These are phyloP conservation scores for Ceratocystis albifundus DNA, from an alignment of 2,329 filamentous ascomycete genomes.

Conservation along the genomic window DNA sequence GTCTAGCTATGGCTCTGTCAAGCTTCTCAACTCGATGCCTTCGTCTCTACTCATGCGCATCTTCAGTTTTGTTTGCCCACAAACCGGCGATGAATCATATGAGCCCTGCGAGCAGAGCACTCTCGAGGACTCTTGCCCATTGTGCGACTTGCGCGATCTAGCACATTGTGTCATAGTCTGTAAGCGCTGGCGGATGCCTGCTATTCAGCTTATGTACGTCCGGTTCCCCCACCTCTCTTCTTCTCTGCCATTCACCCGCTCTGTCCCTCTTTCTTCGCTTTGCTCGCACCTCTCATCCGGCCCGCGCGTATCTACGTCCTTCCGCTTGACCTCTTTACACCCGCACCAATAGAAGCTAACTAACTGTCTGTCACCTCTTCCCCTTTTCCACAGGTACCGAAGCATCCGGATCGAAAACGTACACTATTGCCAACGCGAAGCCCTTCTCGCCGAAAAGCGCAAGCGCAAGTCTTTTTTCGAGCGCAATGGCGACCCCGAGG, in stretches of 20 bases:
- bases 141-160: conserved; percentile 84
- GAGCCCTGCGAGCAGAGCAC: conserved; percentile 72
- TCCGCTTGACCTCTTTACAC: too few relatives aligned
- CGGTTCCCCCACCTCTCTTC: not conserved
- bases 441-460: conserved; percentile 64
- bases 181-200: conserved; percentile 54
- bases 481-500: conserved; percentile 67
- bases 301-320: too few relatives aligned
- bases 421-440: conserved; percentile 85
- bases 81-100: conserved; percentile 64
- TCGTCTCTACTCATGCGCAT: conserved; percentile 61
- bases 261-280: conserved; percentile 2
- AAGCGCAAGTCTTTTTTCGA: conserved; percentile 62
- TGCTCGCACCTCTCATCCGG: not conserved
- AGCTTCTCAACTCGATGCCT: conserved; percentile 46
- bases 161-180: conserved; percentile 66
- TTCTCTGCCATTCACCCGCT: not conserved
- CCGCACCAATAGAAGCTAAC: not conserved
- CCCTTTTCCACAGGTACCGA: conserved; percentile 50
- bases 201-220: conserved; percentile 50
- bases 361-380: not conserved
- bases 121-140: conserved; percentile 72
- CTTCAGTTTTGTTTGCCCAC: conserved; percentile 73
- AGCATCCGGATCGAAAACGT: conserved; percentile 88
- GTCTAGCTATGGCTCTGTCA: conserved; percentile 35